Evolutionary conservation across 2,329 filamentous ascomycete species (phyloP), one percentile per base, ranked within the genome.

Genomic region (Thielaviopsis euricoi): DNA sequence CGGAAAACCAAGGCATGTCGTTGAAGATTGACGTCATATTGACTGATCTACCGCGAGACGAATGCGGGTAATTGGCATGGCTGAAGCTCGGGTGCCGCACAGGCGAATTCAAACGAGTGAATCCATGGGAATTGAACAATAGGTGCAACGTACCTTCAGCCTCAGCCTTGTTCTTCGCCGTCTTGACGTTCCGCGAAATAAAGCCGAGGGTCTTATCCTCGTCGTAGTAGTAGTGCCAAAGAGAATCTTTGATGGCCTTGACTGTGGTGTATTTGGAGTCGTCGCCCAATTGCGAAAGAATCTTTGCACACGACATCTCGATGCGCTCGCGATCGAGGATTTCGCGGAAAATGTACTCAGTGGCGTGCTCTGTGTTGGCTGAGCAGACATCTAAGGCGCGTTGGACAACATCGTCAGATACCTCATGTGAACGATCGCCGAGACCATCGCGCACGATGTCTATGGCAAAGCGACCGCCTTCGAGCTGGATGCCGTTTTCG

Each of bases 141-240:
- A 52, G 61, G 56, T 33, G 43, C 25, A 19, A 71, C 72, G 67
- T 71, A 74, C 73, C 70, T 69, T 74, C 70, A 61, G 69, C 66
- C 55, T 65, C 64, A 62, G 72, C 73, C 65, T 75, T 74, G 48
- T 68, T 64, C 64, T 76, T 76, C 17, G 69, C 66, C n/a, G 61
- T 57, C 23, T 65, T 63, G 19, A 72, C 66, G 51, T 72, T 17
- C 26, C 80, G 83, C 62, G 82, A 77, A 55, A 95, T 71, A 65
- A 89, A 93, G 54, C 77, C 75, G 26, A 89, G 83, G 0, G 86
- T 80, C 71, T 93, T 93, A 58, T 80, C 82, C 40, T 93, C 76
- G 65, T 95, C 87, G 67, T 88, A 95, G 69, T 89, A 95, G 70
- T 93, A 94, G 70, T 95, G 80, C 86, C 87, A 95, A 17, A 95